These are phyloP conservation scores for Penicillium hesseltinei DNA, from an alignment of 2,329 filamentous ascomycete genomes.

Conservation along the genomic window DNA sequence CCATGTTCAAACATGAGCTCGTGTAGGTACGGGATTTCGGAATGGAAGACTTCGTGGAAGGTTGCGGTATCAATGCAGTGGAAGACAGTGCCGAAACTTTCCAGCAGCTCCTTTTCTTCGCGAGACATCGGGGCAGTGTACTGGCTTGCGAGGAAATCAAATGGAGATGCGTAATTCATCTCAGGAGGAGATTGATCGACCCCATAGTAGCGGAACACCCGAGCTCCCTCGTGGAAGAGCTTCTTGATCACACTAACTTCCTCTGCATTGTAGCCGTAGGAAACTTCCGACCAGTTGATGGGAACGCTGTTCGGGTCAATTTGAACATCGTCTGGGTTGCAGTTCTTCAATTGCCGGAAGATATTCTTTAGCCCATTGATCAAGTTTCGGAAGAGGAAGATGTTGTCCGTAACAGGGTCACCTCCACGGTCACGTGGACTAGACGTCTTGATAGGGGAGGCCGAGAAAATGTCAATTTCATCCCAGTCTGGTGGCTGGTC, in stretches of 20 bases:
- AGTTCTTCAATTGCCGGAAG: constrained; percentile 89
- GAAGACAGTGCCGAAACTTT: constrained; percentile 97
- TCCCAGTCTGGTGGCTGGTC: constrained; percentile 88
- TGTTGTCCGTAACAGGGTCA: constrained; percentile 93
- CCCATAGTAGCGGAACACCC: constrained; percentile 95
- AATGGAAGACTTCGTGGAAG: constrained; percentile 97
- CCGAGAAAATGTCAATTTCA: constrained; percentile 94
- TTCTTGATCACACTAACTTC: constrained; percentile 96
- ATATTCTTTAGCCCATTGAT: constrained; percentile 95
- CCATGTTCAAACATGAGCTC: constrained; percentile 98
- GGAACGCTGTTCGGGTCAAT: constrained; percentile 79
- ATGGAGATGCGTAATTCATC: constrained; percentile 72
- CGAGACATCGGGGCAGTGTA: constrained; percentile 92
- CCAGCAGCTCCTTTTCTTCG: constrained; percentile 94
- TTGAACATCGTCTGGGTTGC: constrained; percentile 67
- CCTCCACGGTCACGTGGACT: constrained; percentile 85
- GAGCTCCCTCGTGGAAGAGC: constrained; percentile 92
- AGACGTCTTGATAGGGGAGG: constrained; percentile 92
- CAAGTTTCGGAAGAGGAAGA: constrained; percentile 94
- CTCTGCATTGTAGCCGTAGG: constrained; percentile 94
- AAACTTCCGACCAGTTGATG: constrained; percentile 90
- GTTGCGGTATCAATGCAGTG: constrained; percentile 97
- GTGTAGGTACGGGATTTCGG: constrained; percentile 94
- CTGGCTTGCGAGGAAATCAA: constrained; percentile 90
- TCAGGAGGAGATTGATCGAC: constrained; percentile 76